Percentiles rank a stretch among this genome's conserved stretches.
Conservation (phyloP, 352 stramenopile genomes). For the Nothophytophthora sp. region DNA sequence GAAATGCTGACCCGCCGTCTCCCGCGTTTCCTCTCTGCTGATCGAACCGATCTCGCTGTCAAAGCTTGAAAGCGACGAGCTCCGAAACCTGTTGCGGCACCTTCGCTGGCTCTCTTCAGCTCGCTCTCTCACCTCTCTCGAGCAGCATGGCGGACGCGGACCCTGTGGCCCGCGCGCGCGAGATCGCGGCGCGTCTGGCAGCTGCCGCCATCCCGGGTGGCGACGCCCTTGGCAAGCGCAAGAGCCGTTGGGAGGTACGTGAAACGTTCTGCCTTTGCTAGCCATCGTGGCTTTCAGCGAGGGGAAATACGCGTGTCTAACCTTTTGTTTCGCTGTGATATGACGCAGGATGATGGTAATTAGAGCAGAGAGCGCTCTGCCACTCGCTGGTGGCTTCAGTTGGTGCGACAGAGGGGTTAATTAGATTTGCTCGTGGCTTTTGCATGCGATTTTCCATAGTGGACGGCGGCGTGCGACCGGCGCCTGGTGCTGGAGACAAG, state of each 20-base stretch:
- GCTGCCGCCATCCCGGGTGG: conserved; percentile 63
- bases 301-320: conserved; percentile 2
- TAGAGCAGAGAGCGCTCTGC: conserved; percentile 5
- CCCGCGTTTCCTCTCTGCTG: too few species aligned
- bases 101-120: not conserved
- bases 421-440: not conserved
- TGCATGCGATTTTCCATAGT: conserved; percentile 6
- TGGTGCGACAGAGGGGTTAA: not conserved
- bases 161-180: conserved; percentile 77
- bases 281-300: not conserved
- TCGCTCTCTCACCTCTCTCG: conserved; percentile 1
- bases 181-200: conserved; percentile 81
- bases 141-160: conserved; percentile 54
- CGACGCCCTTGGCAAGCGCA: conserved; percentile 78
- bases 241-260: conserved; percentile 85
- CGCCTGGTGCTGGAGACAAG: conserved; percentile 49
- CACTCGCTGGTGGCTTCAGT: not conserved
- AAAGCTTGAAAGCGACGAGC: conserved; percentile 4
- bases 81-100: not conserved
- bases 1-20: too few species aligned
- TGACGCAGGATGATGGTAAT: conserved; percentile 49
- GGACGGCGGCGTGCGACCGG: conserved; percentile 38
- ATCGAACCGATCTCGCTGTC: too few species aligned
- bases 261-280: conserved; percentile 3
- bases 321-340: conserved; percentile 5